These are phyloP conservation scores for Apiospora marii DNA, from an alignment of 2,329 filamentous ascomycete genomes.

Conservation along the genomic window DNA sequence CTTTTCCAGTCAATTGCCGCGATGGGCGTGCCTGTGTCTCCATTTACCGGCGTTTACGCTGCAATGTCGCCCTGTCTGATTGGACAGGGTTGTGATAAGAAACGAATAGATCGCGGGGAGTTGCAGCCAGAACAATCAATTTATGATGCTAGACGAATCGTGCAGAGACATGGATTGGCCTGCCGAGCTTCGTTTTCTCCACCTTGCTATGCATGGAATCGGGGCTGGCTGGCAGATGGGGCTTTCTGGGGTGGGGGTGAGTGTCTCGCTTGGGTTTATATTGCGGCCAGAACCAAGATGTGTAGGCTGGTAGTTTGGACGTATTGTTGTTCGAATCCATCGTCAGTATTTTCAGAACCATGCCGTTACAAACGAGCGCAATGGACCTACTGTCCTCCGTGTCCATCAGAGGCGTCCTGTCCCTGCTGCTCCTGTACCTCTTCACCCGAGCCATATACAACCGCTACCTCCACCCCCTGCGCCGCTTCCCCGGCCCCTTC, in stretches of 20 bases:
- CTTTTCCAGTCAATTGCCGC: not conserved
- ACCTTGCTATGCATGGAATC: too few relatives aligned
- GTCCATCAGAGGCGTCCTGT: not conserved
- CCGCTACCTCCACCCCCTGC: constrained; percentile 4
- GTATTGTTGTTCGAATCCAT: not conserved
- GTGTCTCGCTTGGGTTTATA: too few relatives aligned
- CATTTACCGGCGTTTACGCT: too few relatives aligned
- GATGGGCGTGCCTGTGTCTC: not conserved
- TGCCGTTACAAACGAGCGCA: not conserved
- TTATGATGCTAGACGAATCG: not conserved
- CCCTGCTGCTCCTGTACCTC: not conserved
- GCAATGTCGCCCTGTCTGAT: not conserved
- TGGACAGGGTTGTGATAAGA: not conserved
- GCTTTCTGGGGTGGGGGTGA: too few relatives aligned
- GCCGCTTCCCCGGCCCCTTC: constrained; percentile 17
- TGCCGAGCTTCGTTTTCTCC: too few relatives aligned
- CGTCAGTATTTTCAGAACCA: not conserved
- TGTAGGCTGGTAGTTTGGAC: not conserved
- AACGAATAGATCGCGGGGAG: not conserved
- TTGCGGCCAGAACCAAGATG: too few relatives aligned
- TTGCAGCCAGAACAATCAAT: not conserved
- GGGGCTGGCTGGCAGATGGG: too few relatives aligned
- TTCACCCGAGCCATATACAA: not conserved
- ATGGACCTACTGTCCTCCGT: not conserved
- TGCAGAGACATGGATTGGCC: too few relatives aligned